phyloP scores from a whole-genome alignment of 2,329 filamentous ascomycete species.

The Zasmidium angulare region DNA sequence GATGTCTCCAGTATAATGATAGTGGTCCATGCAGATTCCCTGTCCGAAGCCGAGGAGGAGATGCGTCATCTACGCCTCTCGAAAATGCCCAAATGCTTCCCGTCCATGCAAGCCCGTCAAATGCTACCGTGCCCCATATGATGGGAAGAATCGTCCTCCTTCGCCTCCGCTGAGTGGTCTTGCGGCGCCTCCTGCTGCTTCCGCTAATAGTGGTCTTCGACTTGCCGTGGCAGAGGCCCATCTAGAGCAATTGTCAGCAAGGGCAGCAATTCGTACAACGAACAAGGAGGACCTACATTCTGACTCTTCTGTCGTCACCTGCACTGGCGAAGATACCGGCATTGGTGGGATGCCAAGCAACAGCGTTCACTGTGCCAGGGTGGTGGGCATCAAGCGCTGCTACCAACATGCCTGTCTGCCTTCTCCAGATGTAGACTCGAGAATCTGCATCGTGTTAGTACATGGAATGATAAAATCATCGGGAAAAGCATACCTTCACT shows the following conservation, averaged over 20 bases:
- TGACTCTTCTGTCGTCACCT: constrained; percentile 81
- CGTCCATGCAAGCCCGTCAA: not conserved
- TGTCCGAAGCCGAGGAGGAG: not conserved
- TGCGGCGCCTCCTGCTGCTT: not conserved
- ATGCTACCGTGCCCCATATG: not conserved
- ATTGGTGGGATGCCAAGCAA: constrained; percentile 84
- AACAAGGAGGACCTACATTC: constrained; percentile 65
- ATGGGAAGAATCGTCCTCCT: not conserved
- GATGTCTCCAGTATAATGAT: not conserved
- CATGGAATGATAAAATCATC: not conserved
- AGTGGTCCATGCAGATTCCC: not conserved
- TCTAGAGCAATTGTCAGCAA: constrained; percentile 13
- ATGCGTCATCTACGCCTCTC: not conserved
- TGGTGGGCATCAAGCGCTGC: constrained; percentile 74
- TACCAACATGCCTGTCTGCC: constrained; percentile 72
- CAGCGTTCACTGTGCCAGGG: constrained; percentile 76
- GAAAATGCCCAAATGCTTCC: not conserved
- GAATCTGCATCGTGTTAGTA: constrained; percentile 50
- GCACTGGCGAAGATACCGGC: constrained; percentile 85
- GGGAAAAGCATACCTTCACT: constrained; percentile 68
- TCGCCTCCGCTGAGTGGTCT: not conserved
- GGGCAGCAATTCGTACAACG: not conserved
- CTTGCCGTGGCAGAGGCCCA: constrained; percentile 17
- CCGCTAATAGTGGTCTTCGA: constrained; percentile 6
- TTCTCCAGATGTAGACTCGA: constrained; percentile 86